Base-by-base conservation (phyloP, 2,329 filamentous ascomycete genomes). In the Thielaviopsis ethacetica region DNA sequence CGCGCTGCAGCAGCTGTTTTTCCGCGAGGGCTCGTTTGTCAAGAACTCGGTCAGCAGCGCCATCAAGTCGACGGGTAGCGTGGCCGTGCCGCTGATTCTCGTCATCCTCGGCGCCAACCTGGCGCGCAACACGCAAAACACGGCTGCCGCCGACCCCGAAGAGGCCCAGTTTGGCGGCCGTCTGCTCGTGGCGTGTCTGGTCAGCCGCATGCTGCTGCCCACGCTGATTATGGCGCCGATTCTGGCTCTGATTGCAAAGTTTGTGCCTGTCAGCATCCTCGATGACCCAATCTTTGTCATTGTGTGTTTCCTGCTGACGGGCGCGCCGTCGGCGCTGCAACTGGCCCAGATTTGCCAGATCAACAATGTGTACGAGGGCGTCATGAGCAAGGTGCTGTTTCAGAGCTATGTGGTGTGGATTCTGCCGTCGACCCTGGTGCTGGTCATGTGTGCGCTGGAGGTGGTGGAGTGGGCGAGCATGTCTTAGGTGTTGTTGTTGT, bases 201-300 rank as follows among this genome's bases (percentile, higher is more conserved):
- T 97, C 62, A 86, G 87, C 66, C 86, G 93, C 55, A 98, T 98
- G 93, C 70, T 97, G 6, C 76, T 98, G 4, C 93, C 93, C 0
- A 95, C 88, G 0, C 67, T 94, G 49, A 80, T 96, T 69, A 97
- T 97, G 88, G 88, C 90, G 0, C 93, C 93, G 2, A 75, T 97
- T 53, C 74, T 98, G 41, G 91, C 91, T 0, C 63, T 97, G 17
- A 79, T 86, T 53, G 93, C 93, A 61, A 97, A 96, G 69, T 96
- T 85, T 67, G 81, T 95, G 26, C 89, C 89, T 2, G 80, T 98
- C 67, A 94, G 88, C 75, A 97, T 98, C 65, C 76, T 98, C 38
- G 93, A 94, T 68, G 93, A 98, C 68, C 93, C 93, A 10, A 98
- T 98, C 66, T 98, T 98, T 71, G 84, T 98, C 65, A 88, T 98